Evolutionary conservation across 345 rosid species (phyloP).

Genomic region (Gossypium sturtianum): DNA sequence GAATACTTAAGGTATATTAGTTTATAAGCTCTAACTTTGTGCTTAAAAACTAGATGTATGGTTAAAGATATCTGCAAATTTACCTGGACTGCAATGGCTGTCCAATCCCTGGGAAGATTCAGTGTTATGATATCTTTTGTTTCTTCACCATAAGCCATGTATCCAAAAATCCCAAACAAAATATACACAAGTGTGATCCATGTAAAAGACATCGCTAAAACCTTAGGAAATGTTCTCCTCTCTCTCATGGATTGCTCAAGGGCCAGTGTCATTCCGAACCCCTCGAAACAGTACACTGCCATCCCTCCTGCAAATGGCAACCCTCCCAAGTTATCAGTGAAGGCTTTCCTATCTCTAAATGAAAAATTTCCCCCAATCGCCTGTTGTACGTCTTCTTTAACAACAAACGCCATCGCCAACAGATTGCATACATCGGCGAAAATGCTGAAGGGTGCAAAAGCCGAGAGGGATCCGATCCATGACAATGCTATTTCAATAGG

Average conservation of each 20-base stretch:
- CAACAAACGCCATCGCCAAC: constrained; percentile 64
- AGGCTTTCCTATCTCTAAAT: constrained; percentile 60
- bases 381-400: constrained; percentile 59
- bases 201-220: constrained; percentile 56
- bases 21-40: background rate
- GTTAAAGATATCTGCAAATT: background rate
- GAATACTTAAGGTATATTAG: background rate
- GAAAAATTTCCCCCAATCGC: constrained; percentile 58
- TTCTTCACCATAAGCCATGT: constrained; percentile 85
- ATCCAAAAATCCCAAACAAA: constrained; percentile 72
- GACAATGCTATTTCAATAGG: constrained; percentile 71
- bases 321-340: constrained; percentile 42
- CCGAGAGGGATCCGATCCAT: constrained; percentile 68
- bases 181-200: constrained; percentile 61
- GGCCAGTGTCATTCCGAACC: constrained; percentile 88
- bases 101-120: constrained; percentile 71
- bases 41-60: background rate
- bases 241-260: constrained; percentile 80
- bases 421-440: constrained; percentile 78
- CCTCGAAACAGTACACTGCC: constrained; percentile 93
- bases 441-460: constrained; percentile 77
- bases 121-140: constrained; percentile 78
- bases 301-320: constrained; percentile 85
- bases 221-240: constrained; percentile 45
- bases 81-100: constrained; percentile 76